These are phyloP conservation scores for Aspergillus campestris DNA, from an alignment of 495 filamentous ascomycete genomes.

Conservation along the genomic window DNA sequence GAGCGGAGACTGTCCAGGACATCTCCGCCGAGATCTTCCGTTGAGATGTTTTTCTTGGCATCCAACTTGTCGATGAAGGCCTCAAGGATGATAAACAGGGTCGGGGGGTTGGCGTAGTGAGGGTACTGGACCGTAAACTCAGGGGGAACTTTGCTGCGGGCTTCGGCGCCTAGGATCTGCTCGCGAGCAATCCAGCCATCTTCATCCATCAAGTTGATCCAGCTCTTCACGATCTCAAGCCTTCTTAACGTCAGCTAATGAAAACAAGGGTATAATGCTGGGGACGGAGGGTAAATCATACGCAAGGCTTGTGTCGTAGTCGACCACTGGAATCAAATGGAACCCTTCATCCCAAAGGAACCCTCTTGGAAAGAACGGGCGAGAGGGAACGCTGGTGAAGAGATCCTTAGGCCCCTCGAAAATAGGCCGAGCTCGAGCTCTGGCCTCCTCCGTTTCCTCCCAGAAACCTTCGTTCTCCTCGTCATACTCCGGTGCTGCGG, in stretches of 20 bases:
- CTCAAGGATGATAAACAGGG: conserved; percentile 82
- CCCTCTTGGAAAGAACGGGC: conserved; percentile 92
- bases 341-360: conserved; percentile 99
- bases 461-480: conserved; percentile 97
- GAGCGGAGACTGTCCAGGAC: conserved; percentile 34
- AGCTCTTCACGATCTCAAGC: conserved; percentile 87
- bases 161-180: conserved; percentile 91
- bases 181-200: conserved; percentile 97
- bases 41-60: conserved; percentile 23
- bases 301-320: conserved; percentile 89
- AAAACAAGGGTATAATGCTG: conserved; percentile 7
- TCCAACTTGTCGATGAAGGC: conserved; percentile 69
- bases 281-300: conserved; percentile 16
- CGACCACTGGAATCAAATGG: conserved; percentile 82
- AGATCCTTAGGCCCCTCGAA: conserved; percentile 82
- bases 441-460: conserved; percentile 78
- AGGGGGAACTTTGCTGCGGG: conserved; percentile 87
- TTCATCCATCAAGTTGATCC: conserved; percentile 93
- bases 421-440: conserved; percentile 50
- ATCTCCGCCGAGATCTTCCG: conserved; percentile 15
- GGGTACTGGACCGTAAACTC: conserved; percentile 97
- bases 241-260: conserved; percentile 15
- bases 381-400: conserved; percentile 86
- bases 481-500: conserved; percentile 82
- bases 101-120: conserved; percentile 98